Evolutionary conservation across 1,139 yeast genomes (phyloP), one percentile per base, ranked within the genome.

Genomic region (Debaryomyces nepalensis): DNA sequence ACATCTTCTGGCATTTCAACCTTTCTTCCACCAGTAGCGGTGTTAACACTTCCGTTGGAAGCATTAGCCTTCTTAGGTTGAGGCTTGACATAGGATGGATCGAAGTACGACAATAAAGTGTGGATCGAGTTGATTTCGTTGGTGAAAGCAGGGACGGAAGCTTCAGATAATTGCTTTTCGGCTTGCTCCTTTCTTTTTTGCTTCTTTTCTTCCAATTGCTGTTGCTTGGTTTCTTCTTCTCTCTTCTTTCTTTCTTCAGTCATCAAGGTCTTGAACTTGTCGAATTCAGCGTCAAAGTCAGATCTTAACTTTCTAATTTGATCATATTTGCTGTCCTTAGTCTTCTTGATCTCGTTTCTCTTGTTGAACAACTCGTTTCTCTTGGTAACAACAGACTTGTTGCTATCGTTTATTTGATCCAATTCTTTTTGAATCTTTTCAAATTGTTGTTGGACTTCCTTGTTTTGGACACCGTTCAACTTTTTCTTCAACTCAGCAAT

Each of bases 61-160:
- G 54, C 45, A 37, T 38, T 33, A n/a, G 26, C 37, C 21, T 50
- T 49, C 49, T 64, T 63, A 40, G 66, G 69, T 49, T 59, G 64
- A 49, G 88, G 85, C 68, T 80, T 84, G 52, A 78, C 86, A 64
- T 82, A 85, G 35, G 83, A 64, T 52, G 96, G 95, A 61, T 89
- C 96, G 57, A 91, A 87, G 68, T 81, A 79, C 33, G 70, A 59
- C 63, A 90, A 75, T 59, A 89, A 75, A 49, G 75, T 72, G 66
- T 88, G 89, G 59, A 93, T 87, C 48, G 84, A 73, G 54, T 74
- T 76, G 56, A 88, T 82, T 68, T 89, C 93, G 37, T 70, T 70
- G 48, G 84, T 81, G 70, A 87, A 91, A 29, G 97, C 98, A 33
- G 98, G 97, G 56, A 76, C 73, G 26, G 91, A 86, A 42, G 90